Evolutionary conservation across 2,329 filamentous ascomycete species (phyloP).

Genomic region (Hypoxylon sp.): DNA sequence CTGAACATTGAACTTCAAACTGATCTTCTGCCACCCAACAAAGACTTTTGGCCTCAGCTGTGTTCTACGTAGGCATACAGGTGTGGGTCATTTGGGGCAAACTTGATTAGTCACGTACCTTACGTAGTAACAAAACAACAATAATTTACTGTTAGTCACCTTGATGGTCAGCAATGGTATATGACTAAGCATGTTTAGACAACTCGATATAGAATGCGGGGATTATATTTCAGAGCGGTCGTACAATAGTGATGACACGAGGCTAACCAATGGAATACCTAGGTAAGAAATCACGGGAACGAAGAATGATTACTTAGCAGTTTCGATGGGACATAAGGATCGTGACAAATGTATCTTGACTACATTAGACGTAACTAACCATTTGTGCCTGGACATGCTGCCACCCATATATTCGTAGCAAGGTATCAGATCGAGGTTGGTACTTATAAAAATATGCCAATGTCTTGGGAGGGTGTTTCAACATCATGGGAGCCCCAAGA

Average conservation of each 20-base stretch:
- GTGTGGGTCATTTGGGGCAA: background rate
- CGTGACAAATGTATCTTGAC: no score
- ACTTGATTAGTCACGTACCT: background rate
- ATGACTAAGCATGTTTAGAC: slow-evolving; percentile 2
- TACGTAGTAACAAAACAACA: background rate
- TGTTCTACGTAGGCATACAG: background rate
- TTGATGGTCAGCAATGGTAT: slow-evolving; percentile 10
- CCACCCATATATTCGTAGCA: background rate
- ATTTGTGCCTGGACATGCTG: background rate
- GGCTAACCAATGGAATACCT: background rate
- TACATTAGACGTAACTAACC: background rate
- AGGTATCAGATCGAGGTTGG: background rate
- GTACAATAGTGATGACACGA: background rate
- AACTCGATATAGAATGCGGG: background rate
- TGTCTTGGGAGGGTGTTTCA: background rate
- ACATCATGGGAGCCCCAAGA: no score
- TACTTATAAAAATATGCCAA: background rate
- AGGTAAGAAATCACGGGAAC: background rate
- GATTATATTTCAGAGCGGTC: background rate
- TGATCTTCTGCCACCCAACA: slow-evolving; percentile 10
- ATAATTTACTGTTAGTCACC: slow-evolving; percentile 1
- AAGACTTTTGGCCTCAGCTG: slow-evolving; percentile 19
- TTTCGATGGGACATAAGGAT: background rate
- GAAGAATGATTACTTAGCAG: background rate
- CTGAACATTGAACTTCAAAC: background rate